Conservation (phyloP, 2,329 filamentous ascomycete genomes). For the Monilinia fructigena region DNA sequence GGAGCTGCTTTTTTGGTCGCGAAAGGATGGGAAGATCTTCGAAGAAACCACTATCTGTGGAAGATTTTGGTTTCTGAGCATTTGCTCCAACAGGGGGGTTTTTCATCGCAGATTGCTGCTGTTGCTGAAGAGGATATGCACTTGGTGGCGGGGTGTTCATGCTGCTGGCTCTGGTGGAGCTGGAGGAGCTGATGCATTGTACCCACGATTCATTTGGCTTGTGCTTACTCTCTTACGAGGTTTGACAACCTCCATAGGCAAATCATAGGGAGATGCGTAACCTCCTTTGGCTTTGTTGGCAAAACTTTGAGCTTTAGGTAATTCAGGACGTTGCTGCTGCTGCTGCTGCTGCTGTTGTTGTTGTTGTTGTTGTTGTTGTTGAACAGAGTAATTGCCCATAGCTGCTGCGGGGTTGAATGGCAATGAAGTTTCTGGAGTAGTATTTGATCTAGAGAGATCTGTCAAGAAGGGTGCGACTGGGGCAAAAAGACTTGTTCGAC, state of each 20-base stretch:
- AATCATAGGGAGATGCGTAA: constrained; percentile 91
- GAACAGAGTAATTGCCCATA: constrained; percentile 29
- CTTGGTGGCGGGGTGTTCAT: constrained; percentile 32
- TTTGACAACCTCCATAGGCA: constrained; percentile 83
- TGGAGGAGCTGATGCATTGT: constrained; percentile 31
- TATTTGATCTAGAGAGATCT: constrained; percentile 34
- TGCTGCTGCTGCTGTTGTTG: constrained; percentile 32
- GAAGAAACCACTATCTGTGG: constrained; percentile 58
- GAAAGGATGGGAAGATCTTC: constrained; percentile 69
- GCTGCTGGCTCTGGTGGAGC: constrained; percentile 38
- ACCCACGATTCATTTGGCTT: constrained; percentile 42
- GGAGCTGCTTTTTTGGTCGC: constrained; percentile 61
- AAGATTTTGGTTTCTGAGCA: constrained; percentile 40
- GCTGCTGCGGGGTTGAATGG: constrained; percentile 30
- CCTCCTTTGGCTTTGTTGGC: constrained; percentile 86
- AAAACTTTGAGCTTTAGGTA: constrained; percentile 74
- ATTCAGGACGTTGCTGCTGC: constrained; percentile 43
- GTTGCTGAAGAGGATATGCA: constrained; percentile 26
- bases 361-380: constrained; percentile 39
- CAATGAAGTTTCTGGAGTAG: constrained; percentile 24
- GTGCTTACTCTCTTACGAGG: constrained; percentile 63
- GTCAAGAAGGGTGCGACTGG: constrained; percentile 38
- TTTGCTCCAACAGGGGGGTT: constrained; percentile 9
- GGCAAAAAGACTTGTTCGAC: constrained; percentile 35
- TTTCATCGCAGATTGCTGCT: constrained; percentile 20